Percentiles rank a stretch among this genome's conserved stretches.
phyloP scores from a whole-genome alignment of 1,139 yeast genomes.

The Torulaspora pretoriensis region DNA sequence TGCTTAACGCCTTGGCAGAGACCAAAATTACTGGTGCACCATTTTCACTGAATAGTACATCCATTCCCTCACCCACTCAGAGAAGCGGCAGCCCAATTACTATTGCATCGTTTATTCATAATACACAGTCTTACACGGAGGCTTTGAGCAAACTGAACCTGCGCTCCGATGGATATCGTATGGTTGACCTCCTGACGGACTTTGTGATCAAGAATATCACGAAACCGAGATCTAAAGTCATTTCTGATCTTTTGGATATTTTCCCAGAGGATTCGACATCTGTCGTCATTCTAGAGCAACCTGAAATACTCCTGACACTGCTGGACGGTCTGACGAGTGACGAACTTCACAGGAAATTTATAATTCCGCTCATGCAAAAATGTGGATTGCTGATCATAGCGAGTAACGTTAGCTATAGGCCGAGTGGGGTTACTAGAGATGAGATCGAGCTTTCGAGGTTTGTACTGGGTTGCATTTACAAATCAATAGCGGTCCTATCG shows the following conservation, averaged over 20 bases:
- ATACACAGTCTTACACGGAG: conserved; percentile 19
- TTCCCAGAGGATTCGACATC: conserved; percentile 18
- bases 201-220: conserved; percentile 29
- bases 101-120: conserved; percentile 33
- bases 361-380: conserved; percentile 28
- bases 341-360: conserved; percentile 26
- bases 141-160: conserved; percentile 26
- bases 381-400: conserved; percentile 28
- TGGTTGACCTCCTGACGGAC: conserved; percentile 28
- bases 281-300: conserved; percentile 32
- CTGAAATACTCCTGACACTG: conserved; percentile 32
- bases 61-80: background rate
- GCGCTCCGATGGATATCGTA: conserved; percentile 16
- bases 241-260: conserved; percentile 19
- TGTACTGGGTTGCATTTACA: conserved; percentile 23
- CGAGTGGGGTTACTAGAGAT: conserved; percentile 16
- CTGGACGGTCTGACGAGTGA: conserved; percentile 28
- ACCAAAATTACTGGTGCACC: conserved; percentile 31
- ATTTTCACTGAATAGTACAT: conserved; percentile 23
- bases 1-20: conserved; percentile 43
- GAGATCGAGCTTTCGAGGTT: conserved; percentile 28
- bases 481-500: conserved; percentile 38
- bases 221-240: conserved; percentile 30
- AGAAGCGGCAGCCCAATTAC: conserved; percentile 12
- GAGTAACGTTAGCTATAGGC: conserved; percentile 22